phyloP scores from a whole-genome alignment of 1,284 basidiomycete species.

The Heimioporus punctisporus region DNA sequence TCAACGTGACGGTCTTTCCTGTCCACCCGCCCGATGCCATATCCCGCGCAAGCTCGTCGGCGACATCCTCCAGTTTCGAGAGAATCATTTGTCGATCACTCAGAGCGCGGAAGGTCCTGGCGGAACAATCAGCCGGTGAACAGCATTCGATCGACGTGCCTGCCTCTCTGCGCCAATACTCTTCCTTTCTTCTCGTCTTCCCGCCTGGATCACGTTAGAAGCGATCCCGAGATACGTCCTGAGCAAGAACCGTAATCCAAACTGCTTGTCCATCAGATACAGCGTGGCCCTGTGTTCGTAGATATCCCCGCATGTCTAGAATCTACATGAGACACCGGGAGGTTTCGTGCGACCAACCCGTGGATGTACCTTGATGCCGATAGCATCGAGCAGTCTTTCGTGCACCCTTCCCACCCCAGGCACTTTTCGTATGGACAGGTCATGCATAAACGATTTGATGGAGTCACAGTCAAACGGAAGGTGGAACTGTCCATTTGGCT shows the following conservation, averaged over 20 bases:
- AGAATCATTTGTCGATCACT: slow-evolving; percentile 68
- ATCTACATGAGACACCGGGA: too few relatives aligned
- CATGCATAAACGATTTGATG: slow-evolving; percentile 75
- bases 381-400: slow-evolving; percentile 83
- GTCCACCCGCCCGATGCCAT: slow-evolving; percentile 73
- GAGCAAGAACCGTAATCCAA: slow-evolving; percentile 75
- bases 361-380: slow-evolving; percentile 75
- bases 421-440: slow-evolving; percentile 80
- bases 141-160: neutral
- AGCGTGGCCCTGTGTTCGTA: slow-evolving; percentile 72
- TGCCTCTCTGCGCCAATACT: slow-evolving; percentile 91
- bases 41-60: slow-evolving; percentile 79
- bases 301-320: slow-evolving; percentile 91
- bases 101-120: slow-evolving; percentile 77
- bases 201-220: slow-evolving; percentile 78
- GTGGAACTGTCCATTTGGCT: slow-evolving; percentile 91
- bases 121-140: neutral
- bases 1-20: slow-evolving; percentile 78
- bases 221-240: slow-evolving; percentile 84
- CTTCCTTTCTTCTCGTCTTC: slow-evolving; percentile 80
- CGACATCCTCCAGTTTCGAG: slow-evolving; percentile 76
- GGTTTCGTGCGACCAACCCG: neutral
- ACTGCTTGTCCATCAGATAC: slow-evolving; percentile 84
- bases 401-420: slow-evolving; percentile 90
- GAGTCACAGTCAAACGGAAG: slow-evolving; percentile 67